phyloP scores from a whole-genome alignment of 306 rosid species.

The Trifolium subterraneum region DNA sequence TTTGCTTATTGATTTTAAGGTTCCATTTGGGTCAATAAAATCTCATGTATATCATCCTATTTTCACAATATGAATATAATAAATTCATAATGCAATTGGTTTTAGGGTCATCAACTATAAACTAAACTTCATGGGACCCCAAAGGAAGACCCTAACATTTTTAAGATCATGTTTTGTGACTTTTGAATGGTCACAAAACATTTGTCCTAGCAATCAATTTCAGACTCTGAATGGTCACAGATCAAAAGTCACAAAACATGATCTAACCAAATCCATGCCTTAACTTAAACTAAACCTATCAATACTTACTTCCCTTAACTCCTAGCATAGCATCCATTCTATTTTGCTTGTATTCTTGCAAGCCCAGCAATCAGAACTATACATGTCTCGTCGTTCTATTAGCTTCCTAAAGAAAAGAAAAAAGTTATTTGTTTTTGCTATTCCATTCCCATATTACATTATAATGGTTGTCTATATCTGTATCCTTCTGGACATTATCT shows the following conservation, averaged over 20 bases:
- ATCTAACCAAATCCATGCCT: background rate
- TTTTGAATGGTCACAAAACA: too few species aligned
- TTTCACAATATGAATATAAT: too few species aligned
- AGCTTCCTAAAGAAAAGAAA: background rate
- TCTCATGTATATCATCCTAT: too few species aligned
- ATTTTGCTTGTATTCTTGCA: conserved; percentile 24
- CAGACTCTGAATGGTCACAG: conserved; percentile 16
- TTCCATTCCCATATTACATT: conserved; percentile 76
- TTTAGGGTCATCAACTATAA: too few species aligned
- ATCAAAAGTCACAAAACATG: conserved; percentile 12
- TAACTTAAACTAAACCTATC: conserved; percentile 15
- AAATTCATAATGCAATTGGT: too few species aligned
- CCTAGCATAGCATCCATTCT: conserved; percentile 22
- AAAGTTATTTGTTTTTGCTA: conserved; percentile 37
- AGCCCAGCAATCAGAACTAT: conserved; percentile 35
- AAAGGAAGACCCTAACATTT: background rate
- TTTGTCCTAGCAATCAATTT: conserved; percentile 10
- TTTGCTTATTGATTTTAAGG: too few species aligned
- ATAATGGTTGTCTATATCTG: conserved; percentile 46
- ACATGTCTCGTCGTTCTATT: conserved; percentile 26
- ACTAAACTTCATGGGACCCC: too few species aligned
- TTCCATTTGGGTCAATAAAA: too few species aligned
- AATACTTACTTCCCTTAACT: background rate
- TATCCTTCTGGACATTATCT: conserved; percentile 35
- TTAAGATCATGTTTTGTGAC: too few species aligned